These are phyloP conservation scores for Saraca asoca DNA, from an alignment of 331 rosid genomes.

Conservation along the genomic window DNA sequence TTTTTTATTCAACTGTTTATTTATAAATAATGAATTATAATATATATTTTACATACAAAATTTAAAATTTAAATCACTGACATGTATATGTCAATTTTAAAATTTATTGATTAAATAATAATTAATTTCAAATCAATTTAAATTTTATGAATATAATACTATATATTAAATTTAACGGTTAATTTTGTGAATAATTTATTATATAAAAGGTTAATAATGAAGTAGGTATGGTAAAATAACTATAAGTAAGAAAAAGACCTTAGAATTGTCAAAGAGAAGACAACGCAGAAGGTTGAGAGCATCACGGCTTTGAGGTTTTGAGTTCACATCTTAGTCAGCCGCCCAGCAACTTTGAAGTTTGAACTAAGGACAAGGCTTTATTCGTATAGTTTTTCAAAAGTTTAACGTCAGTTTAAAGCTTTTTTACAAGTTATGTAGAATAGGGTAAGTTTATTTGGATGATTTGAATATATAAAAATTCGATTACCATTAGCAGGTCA, in stretches of 20 bases:
- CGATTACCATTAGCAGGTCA: neutral
- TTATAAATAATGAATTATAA: too few species aligned
- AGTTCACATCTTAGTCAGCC: neutral
- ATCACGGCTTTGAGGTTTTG: conserved; percentile 24
- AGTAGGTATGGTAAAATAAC: too few species aligned
- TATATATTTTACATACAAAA: too few species aligned
- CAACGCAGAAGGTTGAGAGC: neutral
- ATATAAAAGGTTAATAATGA: too few species aligned
- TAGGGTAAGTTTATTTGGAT: neutral
- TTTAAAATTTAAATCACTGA: too few species aligned
- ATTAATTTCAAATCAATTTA: too few species aligned
- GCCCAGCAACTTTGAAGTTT: conserved; percentile 9
- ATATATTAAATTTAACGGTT: too few species aligned
- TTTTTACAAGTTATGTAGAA: neutral
- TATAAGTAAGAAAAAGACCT: neutral
- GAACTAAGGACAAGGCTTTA: neutral
- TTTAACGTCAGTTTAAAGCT: neutral
- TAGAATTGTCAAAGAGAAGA: neutral
- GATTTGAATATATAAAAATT: neutral
- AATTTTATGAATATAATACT: too few species aligned
- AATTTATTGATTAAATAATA: too few species aligned
- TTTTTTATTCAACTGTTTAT: too few species aligned
- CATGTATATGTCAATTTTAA: too few species aligned
- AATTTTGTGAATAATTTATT: too few species aligned
- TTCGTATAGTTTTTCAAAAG: neutral